These are phyloP conservation scores for Tagetes erecta DNA, from an alignment of 129 eudicot species.

Conservation along the genomic window DNA sequence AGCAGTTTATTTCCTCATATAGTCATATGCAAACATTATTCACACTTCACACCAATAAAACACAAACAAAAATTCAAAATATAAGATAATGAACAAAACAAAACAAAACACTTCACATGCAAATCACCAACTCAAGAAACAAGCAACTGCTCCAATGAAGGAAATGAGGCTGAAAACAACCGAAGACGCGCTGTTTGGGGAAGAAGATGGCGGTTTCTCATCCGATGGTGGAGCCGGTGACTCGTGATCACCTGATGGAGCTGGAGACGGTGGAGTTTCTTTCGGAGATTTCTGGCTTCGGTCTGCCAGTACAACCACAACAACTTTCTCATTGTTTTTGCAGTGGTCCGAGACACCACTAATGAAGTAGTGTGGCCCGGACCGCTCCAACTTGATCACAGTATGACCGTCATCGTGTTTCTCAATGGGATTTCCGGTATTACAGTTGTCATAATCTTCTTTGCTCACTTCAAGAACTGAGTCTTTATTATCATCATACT, in stretches of 20 bases:
- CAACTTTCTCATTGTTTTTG: slow-evolving; percentile 40
- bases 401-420: slow-evolving; percentile 36
- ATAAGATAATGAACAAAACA: background rate
- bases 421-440: slow-evolving; percentile 36
- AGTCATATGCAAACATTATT: slow-evolving; percentile 28
- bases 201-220: slow-evolving; percentile 40
- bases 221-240: slow-evolving; percentile 32
- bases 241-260: slow-evolving; percentile 34
- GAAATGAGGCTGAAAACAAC: slow-evolving; percentile 34
- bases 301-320: slow-evolving; percentile 43
- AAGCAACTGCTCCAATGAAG: slow-evolving; percentile 43
- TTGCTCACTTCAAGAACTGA: slow-evolving; percentile 63
- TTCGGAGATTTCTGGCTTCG: slow-evolving; percentile 29
- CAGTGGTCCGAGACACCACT: slow-evolving; percentile 40
- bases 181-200: slow-evolving; percentile 45
- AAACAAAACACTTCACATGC: slow-evolving; percentile 18
- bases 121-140: slow-evolving; percentile 35
- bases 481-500: slow-evolving; percentile 51
- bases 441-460: slow-evolving; percentile 56
- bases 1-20: slow-evolving; percentile 12
- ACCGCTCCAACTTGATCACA: slow-evolving; percentile 28
- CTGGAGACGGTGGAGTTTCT: slow-evolving; percentile 39
- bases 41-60: slow-evolving; percentile 24
- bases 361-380: slow-evolving; percentile 48
- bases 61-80: slow-evolving; percentile 10